Evolutionary conservation across 768 basidiomycete genomes (phyloP).

Genomic region (Termitomyces sp.): DNA sequence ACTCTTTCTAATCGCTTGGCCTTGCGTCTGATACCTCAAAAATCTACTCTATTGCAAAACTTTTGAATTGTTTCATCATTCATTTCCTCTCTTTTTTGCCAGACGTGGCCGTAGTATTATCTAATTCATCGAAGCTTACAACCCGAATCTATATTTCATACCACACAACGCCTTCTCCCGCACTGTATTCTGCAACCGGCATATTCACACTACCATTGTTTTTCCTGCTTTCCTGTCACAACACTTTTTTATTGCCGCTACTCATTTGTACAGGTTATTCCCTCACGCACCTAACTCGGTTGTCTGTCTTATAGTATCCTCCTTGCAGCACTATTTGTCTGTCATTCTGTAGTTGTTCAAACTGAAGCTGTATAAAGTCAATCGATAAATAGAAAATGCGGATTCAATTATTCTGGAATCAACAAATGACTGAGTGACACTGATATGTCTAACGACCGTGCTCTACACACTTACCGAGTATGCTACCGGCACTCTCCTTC

Average conservation of each 20-base stretch:
- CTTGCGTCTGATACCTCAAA: constrained; percentile 26
- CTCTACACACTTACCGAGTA: too few relatives aligned
- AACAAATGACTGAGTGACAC: background rate
- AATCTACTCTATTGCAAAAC: constrained; percentile 36
- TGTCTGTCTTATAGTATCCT: constrained; percentile 66
- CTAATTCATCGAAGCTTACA: constrained; percentile 27
- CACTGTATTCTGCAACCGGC: constrained; percentile 71
- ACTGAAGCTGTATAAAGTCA: constrained; percentile 50
- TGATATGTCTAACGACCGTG: too few relatives aligned
- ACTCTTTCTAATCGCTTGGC: constrained; percentile 31
- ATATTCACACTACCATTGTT: constrained; percentile 52
- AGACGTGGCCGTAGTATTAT: constrained; percentile 14
- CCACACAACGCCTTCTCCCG: constrained; percentile 37
- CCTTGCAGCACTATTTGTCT: constrained; percentile 59
- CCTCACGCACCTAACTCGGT: constrained; percentile 45
- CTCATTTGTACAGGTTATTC: constrained; percentile 58
- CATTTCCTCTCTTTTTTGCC: constrained; percentile 29
- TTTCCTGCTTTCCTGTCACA: constrained; percentile 43
- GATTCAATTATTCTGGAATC: background rate
- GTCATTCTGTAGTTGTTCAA: constrained; percentile 69
- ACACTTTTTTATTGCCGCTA: constrained; percentile 35
- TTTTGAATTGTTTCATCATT: constrained; percentile 39
- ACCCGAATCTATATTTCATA: constrained; percentile 28
- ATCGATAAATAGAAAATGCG: constrained; percentile 31
- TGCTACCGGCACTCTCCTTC: too few relatives aligned